Base-by-base conservation (phyloP, 139 green algal genomes). In the Tetradesmus obliquus region DNA sequence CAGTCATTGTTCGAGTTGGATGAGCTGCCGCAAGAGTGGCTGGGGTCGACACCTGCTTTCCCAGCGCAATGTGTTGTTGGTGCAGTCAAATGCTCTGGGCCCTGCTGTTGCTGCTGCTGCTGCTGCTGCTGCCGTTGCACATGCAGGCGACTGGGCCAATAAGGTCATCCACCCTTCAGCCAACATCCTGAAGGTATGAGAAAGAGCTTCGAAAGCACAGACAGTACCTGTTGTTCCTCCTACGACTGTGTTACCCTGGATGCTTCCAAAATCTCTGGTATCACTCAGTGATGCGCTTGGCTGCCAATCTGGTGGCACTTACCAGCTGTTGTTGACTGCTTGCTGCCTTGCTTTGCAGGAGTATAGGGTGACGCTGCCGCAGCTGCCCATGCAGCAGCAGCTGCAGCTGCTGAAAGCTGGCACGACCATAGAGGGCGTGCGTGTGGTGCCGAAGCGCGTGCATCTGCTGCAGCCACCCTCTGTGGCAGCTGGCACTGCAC, bases 121-220 rank as follows among this genome's bases (percentile, higher is more conserved):
- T 8, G 71, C 74, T 57, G 79, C 17, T 71, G 7, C n/a, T 91
- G 24, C 54, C 12, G 22, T 69, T 24, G 0, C 22, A 45, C 32
- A 17, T 89, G 32, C 90, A 97, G 95, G 95, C 15, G 2, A 92
- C 24, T 99, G 97, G 97, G 96, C 97, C 3, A 93, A 98, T 54
- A 90, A 91, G 82, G 91, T 95, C 9, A 95, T 95, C 85, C 94
- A 95, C 84, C 94, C 94, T 20, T 96, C 95, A n/a, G 62, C 92
- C 19, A 87, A 92, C 7, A 55, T 97, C 15, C 96, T 92, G 32
- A 97, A 97, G 93, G 93, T 94, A 55, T 45, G 32, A 19, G 83
- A 80, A 13, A n/a, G 6, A 60, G 45, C 62, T 71, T 20, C 57
- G 57, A 66, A 8, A 66, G 57, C 32, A 66, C 9, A 66, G 8